A percentile compares a stretch with the other conserved stretches of the same genome.
These are phyloP conservation scores for Chlamydomonas incerta DNA, from an alignment of 139 green algal species.

Conservation along the genomic window DNA sequence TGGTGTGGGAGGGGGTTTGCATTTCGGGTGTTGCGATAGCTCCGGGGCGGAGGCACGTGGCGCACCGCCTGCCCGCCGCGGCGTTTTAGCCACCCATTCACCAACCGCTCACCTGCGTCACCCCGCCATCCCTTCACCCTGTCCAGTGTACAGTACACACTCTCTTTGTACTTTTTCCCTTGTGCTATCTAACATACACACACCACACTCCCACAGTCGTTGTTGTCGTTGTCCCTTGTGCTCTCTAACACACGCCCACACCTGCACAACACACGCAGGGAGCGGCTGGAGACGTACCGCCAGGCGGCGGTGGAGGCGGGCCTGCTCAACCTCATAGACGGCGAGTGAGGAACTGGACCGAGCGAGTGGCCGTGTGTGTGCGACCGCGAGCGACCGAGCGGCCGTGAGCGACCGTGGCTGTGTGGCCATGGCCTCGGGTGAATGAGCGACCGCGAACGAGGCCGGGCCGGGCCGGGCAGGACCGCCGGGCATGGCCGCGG, in stretches of 20 bases:
- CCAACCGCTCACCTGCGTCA: not conserved
- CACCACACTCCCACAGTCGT: not conserved
- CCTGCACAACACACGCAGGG: not conserved
- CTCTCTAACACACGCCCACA: not conserved
- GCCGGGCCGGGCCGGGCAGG: too few relatives aligned
- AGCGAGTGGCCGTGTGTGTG: too few relatives aligned
- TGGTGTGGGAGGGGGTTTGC: not conserved
- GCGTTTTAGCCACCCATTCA: too few relatives aligned
- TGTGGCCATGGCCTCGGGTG: too few relatives aligned
- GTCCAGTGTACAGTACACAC: not conserved
- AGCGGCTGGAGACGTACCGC: conserved; percentile 26
- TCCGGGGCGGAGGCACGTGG: too few relatives aligned
- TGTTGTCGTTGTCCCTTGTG: not conserved
- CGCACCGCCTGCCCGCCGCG: too few relatives aligned
- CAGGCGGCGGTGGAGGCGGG: conserved; percentile 27
- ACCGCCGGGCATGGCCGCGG: too few relatives aligned
- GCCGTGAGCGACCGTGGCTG: too few relatives aligned
- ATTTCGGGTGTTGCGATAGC: not conserved
- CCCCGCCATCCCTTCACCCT: too few relatives aligned
- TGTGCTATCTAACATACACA: not conserved
- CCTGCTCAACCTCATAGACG: conserved; percentile 23
- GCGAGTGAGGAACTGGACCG: not conserved
- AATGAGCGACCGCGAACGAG: too few relatives aligned
- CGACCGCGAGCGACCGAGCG: too few relatives aligned
- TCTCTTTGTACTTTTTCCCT: not conserved